Evolutionary conservation across 2,329 filamentous ascomycete species (phyloP), one percentile per base, ranked within the genome.

Genomic region (Pezicula rhizophila): DNA sequence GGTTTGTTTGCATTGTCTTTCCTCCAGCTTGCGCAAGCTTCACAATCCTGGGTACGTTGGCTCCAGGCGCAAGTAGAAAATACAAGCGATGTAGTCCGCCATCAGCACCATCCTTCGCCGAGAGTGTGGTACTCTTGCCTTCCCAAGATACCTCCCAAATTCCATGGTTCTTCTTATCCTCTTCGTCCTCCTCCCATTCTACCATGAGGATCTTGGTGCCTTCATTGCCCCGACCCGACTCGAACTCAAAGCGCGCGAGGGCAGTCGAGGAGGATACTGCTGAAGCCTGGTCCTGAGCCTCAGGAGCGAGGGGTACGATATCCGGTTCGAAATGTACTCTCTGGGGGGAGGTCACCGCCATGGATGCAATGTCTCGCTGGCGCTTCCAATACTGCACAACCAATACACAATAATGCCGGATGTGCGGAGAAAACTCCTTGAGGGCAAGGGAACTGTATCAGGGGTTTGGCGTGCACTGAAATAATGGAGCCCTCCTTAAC

Each of bases 171-270:
- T 71, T 67, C 2, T 70, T 56, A 78, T 52, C 77, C 46, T 56
- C 56, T 23, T 57, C 55, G 65, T 84, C 80, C 64, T 88, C 82
- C 64, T 88, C 82, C 90, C 90, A 96, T 66, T 96, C 89, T 35
- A 95, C 84, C 89, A 96, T 93, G 59, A 96, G 72, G 54, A 96
- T 84, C 72, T 95, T 96, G 54, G 89, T 95, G 37, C 89, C 89
- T 56, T 91, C 85, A 60, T 89, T 88, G 44, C 82, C 85, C 64
- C 79, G 80, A 33, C 83, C 85, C 0, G 80, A 75, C 68, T 91
- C 86, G 64, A 95, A 95, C 66, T 96, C 90, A 68, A 95, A 96
- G 51, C 90, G 84, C 41, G 89, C 85, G 41, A 89, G 74, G n/a
- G 84, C 84, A 49, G 77, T 78, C 42, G 73, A 72, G 4, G 74